Evolutionary conservation across 2,329 filamentous ascomycete species (phyloP), one percentile per base, ranked within the genome.

Genomic region (Venturia oleaginea): DNA sequence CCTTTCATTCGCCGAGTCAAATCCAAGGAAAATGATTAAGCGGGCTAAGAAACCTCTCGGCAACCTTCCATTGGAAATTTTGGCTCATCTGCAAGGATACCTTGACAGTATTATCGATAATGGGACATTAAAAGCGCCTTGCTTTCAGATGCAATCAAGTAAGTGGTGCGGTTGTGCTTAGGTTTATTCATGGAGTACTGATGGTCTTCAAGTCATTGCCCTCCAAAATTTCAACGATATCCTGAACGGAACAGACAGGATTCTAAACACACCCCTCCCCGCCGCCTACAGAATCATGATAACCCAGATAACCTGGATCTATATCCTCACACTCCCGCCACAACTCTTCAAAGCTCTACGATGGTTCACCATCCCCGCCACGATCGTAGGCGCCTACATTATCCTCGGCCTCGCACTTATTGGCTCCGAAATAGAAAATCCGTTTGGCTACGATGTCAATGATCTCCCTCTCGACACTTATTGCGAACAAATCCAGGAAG

Each of bases 271-370:
- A 0, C 91, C 91, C 1, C 83, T 95, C 0, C 91, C 91, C 2
- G 83, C 91, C 64, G 91, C 90, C 59, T 95, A 95, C 78, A 86
- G 84, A 68, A 94, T 95, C 70, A 85, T 90, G 70, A 92, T 94
- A 73, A 86, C 87, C 24, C 91, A 95, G 73, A 93, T 94, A 72
- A 91, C 91, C 38, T 92, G 89, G 85, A 83, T 92, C 62, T 95
- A 94, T 76, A 86, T 94, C 63, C 77, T 91, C 69, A 81, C 91
- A 38, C 82, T 95, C 0, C 91, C 91, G 6, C 94, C 94, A 81
- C 91, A 95, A 76, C 84, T 95, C 7, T 84, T 84, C 71, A 72
- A 74, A 0, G 73, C 76, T 3, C 83, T 95, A 0, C 69, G 76
- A 8, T 94, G 88, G 87, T 81, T 92, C 68, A 87, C 90, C 15